A percentile compares a stretch with the other conserved stretches of the same genome.
Conservation (phyloP, 441 rosid genomes). For the Gossypium laxum region DNA sequence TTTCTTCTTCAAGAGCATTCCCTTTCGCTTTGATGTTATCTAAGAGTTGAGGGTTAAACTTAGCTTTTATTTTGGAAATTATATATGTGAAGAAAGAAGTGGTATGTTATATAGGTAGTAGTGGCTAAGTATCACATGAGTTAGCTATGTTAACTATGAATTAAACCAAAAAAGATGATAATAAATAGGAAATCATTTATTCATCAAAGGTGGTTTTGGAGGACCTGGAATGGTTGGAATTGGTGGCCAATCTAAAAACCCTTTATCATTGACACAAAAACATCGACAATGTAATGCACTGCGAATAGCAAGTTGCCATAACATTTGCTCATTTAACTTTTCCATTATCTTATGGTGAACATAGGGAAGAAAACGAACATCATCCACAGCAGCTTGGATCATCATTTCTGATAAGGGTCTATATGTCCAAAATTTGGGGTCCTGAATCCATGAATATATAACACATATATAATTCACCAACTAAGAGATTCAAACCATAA, state of each 20-base stretch:
- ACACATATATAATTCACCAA: not conserved
- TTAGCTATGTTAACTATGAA: not conserved
- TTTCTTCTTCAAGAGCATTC: slow-evolving; percentile 54
- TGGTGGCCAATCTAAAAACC: slow-evolving; percentile 69
- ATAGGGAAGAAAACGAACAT: slow-evolving; percentile 77
- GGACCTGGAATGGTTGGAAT: slow-evolving; percentile 70
- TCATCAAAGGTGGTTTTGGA: not conserved
- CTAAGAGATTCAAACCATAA: not conserved
- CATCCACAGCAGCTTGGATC: slow-evolving; percentile 85
- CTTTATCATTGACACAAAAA: slow-evolving; percentile 63
- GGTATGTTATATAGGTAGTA: too few relatives aligned
- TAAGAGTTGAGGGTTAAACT: slow-evolving; percentile 16
- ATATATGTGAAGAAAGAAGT: not conserved
- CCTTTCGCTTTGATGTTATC: slow-evolving; percentile 41
- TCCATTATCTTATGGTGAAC: slow-evolving; percentile 68
- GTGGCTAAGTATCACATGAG: not conserved
- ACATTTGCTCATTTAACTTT: slow-evolving; percentile 49
- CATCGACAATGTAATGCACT: slow-evolving; percentile 70
- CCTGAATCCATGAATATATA: slow-evolving; percentile 30
- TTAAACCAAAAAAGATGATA: not conserved
- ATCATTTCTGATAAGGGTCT: slow-evolving; percentile 74
- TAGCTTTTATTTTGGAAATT: not conserved
- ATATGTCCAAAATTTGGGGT: slow-evolving; percentile 77
- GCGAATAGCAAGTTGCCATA: slow-evolving; percentile 74
- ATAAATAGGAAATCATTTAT: too few relatives aligned